Evolutionary conservation across 164 flowering plant genomes (phyloP).

Genomic region (Stephania cephalantha): DNA sequence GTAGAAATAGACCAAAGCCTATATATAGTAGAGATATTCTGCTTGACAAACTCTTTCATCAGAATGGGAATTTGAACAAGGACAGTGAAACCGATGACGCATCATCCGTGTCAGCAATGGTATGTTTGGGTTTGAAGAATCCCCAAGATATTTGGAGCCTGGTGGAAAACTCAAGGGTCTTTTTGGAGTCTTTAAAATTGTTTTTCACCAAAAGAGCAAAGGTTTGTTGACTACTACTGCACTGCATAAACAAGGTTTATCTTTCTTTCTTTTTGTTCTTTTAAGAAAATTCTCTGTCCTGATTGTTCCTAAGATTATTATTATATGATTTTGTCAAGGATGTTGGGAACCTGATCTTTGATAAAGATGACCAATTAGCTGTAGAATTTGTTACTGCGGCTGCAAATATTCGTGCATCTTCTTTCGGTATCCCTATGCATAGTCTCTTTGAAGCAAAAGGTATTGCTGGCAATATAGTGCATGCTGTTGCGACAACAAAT

Average conservation of each 20-base stretch:
- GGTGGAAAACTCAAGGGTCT: constrained; percentile 64
- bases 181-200: constrained; percentile 72
- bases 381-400: constrained; percentile 99
- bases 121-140: constrained; percentile 73
- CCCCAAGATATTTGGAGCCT: constrained; percentile 95
- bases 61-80: constrained; percentile 52
- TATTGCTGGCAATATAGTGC: constrained; percentile 96
- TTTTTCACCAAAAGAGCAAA: constrained; percentile 63
- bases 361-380: constrained; percentile 95
- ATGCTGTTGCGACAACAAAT: constrained; percentile 99
- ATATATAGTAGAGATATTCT: constrained; percentile 59
- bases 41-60: constrained; percentile 27
- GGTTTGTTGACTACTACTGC: constrained; percentile 34
- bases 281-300: neutral
- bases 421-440: constrained; percentile 87
- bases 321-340: constrained; percentile 41
- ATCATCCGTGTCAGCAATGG: constrained; percentile 69
- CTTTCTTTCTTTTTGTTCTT: constrained; percentile 3
- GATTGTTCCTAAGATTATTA: neutral
- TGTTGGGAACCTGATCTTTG: constrained; percentile 77
- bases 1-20: constrained; percentile 77
- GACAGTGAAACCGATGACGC: constrained; percentile 27
- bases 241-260: neutral
- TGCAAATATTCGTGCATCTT: constrained; percentile 90
- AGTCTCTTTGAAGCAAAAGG: constrained; percentile 99